A percentile compares a stretch with the other conserved stretches of the same genome.
phyloP scores from a whole-genome alignment of 2,329 filamentous ascomycete species.

The Trichoderma lentiforme region DNA sequence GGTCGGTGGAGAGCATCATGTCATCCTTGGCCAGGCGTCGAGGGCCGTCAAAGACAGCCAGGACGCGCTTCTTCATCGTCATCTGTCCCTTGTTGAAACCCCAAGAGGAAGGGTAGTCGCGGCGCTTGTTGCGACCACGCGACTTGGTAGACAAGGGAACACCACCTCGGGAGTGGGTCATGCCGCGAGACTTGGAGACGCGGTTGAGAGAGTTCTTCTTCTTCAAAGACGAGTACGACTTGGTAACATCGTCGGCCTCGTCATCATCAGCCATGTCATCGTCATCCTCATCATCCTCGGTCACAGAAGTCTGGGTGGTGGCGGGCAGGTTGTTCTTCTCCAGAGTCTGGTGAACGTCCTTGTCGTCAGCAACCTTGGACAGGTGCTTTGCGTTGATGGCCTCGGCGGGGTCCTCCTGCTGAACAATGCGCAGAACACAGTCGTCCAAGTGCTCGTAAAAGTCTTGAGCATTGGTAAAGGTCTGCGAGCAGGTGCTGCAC shows the following conservation, averaged over 20 bases:
- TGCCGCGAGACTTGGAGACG: conserved; percentile 64
- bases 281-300: conserved; percentile 54
- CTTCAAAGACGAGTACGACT: conserved; percentile 39
- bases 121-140: conserved; percentile 81
- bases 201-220: conserved; percentile 56
- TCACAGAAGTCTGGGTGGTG: conserved; percentile 35
- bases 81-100: conserved; percentile 89
- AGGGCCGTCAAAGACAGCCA: conserved; percentile 86
- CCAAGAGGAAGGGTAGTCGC: conserved; percentile 92
- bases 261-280: conserved; percentile 54
- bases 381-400: conserved; percentile 65
- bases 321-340: conserved; percentile 60
- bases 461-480: conserved; percentile 90
- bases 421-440: conserved; percentile 68
- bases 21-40: conserved; percentile 94
- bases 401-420: conserved; percentile 67
- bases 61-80: conserved; percentile 96
- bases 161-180: conserved; percentile 76
- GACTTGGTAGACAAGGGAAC: conserved; percentile 56
- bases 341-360: conserved; percentile 58
- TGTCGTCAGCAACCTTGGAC: conserved; percentile 63
- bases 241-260: conserved; percentile 36
- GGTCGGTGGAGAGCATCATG: conserved; percentile 95
- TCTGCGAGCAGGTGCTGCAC: conserved; percentile 90
- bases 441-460: conserved; percentile 96